Evolutionary conservation across 352 stramenopile genomes (phyloP).

Genomic region (Phytophthora podocarpi): DNA sequence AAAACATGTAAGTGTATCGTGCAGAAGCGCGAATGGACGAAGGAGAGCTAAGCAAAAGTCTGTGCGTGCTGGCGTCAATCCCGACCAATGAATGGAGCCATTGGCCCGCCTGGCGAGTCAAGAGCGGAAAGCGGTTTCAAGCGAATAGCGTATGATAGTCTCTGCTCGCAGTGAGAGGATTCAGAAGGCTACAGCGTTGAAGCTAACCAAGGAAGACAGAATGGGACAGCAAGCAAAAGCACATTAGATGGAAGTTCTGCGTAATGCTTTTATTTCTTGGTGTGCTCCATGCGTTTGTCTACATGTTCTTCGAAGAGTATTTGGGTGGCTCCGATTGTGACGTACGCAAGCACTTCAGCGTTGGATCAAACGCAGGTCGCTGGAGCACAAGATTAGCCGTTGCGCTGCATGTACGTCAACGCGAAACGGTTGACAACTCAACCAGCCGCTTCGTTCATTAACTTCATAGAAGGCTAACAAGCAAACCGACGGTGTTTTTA

Average conservation of each 20-base stretch:
- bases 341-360: neutral
- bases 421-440: neutral
- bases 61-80: slow-evolving; percentile 11
- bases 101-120: slow-evolving; percentile 27
- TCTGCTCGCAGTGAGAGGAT: slow-evolving; percentile 6
- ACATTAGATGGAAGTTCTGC: slow-evolving; percentile 45
- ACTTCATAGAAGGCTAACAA: neutral
- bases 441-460: neutral
- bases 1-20: slow-evolving; percentile 34
- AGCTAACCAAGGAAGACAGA: slow-evolving; percentile 18
- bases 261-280: slow-evolving; percentile 40
- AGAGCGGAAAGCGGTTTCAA: slow-evolving; percentile 20
- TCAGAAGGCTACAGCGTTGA: slow-evolving; percentile 19
- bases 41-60: slow-evolving; percentile 23
- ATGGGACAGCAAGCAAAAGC: slow-evolving; percentile 23
- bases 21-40: slow-evolving; percentile 24
- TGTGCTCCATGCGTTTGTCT: no score
- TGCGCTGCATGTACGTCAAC: no score
- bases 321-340: neutral
- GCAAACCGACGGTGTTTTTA: neutral
- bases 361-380: neutral
- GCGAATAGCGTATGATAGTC: slow-evolving; percentile 20
- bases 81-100: slow-evolving; percentile 1
- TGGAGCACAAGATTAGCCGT: neutral
- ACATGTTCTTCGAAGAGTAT: no score